phyloP scores from a whole-genome alignment of 73 alveolate genomes.

The Symbiodinium natans region DNA sequence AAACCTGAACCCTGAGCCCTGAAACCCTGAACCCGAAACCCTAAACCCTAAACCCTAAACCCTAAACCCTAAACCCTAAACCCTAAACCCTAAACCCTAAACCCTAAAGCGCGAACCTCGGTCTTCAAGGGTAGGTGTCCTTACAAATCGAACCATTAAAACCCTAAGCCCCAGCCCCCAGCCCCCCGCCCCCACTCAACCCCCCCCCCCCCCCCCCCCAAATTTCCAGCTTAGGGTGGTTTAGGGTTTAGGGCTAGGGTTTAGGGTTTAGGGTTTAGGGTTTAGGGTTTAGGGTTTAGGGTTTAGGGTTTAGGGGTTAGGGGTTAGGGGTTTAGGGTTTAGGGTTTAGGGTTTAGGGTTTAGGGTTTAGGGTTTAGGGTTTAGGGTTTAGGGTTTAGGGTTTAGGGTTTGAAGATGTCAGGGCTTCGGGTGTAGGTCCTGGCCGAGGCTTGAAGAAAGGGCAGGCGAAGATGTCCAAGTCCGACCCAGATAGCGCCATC shows the following conservation, averaged over 20 bases:
- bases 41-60: neutral
- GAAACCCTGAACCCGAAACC: no score
- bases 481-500: conserved; percentile 99
- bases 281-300: neutral
- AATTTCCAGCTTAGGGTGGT: no score
- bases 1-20: no score
- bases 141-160: no score
- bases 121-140: no score
- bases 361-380: no score
- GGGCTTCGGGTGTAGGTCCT: neutral
- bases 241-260: neutral
- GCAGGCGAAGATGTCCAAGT: conserved; percentile 99
- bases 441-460: conserved; percentile 98
- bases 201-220: no score
- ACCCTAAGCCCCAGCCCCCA: no score
- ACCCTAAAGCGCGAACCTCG: neutral
- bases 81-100: neutral
- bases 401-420: neutral
- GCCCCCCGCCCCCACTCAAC: no score
- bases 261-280: neutral
- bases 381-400: no score
- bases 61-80: neutral
- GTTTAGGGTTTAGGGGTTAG: neutral
- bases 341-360: no score
- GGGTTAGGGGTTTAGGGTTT: neutral